Percentiles rank a stretch among this genome's conserved stretches.
Evolutionary conservation across 2,329 filamentous ascomycete genomes (phyloP).

Genomic region (Diaporthe sp.): DNA sequence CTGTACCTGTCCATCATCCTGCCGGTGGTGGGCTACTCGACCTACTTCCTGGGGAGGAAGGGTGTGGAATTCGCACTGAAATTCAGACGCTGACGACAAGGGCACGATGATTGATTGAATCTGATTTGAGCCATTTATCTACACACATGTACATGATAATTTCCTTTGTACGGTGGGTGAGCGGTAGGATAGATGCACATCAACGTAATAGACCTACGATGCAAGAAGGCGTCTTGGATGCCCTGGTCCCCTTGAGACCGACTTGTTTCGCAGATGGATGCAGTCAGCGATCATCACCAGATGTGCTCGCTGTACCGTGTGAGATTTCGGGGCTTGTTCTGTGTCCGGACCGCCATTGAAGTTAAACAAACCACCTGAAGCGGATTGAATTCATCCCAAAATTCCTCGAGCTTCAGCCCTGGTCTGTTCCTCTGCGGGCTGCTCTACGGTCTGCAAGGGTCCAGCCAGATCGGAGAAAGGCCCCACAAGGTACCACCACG

Average conservation of each 20-base stretch:
- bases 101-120: not conserved
- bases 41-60: slow-evolving; percentile 40
- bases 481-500: not conserved
- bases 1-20: slow-evolving; percentile 43
- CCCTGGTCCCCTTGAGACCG: not conserved
- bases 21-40: slow-evolving; percentile 40
- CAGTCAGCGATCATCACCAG: not conserved
- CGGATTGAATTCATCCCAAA: not conserved
- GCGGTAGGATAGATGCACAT: not conserved
- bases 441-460: not conserved
- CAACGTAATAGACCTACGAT: not conserved
- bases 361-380: not conserved
- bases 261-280: not conserved
- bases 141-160: not conserved
- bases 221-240: not conserved
- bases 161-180: not conserved
- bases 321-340: not conserved
- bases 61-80: slow-evolving; percentile 34
- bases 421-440: not conserved
- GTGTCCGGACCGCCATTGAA: not conserved
- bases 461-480: not conserved
- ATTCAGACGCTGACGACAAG: slow-evolving; percentile 7
- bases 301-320: not conserved
- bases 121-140: not conserved
- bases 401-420: not conserved